Evolutionary conservation across 371 early-diverging fungal genomes (phyloP).

Genomic region (Apophysomyces elegans): DNA sequence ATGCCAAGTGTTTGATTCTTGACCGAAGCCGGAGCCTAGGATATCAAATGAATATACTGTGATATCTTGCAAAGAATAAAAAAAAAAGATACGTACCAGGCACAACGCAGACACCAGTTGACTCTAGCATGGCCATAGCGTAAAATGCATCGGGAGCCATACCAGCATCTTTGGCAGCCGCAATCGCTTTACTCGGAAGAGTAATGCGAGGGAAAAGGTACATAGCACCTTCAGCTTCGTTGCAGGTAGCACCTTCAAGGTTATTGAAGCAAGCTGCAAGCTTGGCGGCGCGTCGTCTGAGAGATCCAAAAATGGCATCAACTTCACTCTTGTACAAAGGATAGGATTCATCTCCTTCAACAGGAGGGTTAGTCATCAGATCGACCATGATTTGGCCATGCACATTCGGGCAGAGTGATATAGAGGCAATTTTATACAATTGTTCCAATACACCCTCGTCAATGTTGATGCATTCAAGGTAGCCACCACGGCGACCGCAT

Average conservation of each 20-base stretch:
- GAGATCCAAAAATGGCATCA: conserved; percentile 77
- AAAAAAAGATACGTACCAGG: conserved; percentile 30
- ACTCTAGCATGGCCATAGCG: conserved; percentile 86
- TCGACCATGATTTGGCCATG: conserved; percentile 89
- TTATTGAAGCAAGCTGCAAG: conserved; percentile 81
- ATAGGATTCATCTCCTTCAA: conserved; percentile 78
- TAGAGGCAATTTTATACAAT: conserved; percentile 92
- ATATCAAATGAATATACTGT: not conserved
- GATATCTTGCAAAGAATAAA: not conserved
- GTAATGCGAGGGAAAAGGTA: conserved; percentile 91
- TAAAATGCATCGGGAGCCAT: conserved; percentile 88
- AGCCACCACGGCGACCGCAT: conserved; percentile 98
- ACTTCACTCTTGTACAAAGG: conserved; percentile 77
- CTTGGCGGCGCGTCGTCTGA: conserved; percentile 78
- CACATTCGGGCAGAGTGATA: conserved; percentile 91
- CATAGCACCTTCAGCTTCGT: conserved; percentile 93
- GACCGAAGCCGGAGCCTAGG: conserved; percentile 81
- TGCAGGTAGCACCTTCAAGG: conserved; percentile 87
- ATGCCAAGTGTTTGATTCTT: conserved; percentile 90
- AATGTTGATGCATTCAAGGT: conserved; percentile 91
- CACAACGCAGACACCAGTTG: conserved; percentile 86
- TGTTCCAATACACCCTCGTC: conserved; percentile 77
- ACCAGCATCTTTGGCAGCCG: conserved; percentile 68
- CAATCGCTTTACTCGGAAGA: conserved; percentile 77
- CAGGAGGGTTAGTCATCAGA: conserved; percentile 95